Evolutionary conservation across 1,139 yeast genomes (phyloP).

Genomic region (Taphrina pruni): DNA sequence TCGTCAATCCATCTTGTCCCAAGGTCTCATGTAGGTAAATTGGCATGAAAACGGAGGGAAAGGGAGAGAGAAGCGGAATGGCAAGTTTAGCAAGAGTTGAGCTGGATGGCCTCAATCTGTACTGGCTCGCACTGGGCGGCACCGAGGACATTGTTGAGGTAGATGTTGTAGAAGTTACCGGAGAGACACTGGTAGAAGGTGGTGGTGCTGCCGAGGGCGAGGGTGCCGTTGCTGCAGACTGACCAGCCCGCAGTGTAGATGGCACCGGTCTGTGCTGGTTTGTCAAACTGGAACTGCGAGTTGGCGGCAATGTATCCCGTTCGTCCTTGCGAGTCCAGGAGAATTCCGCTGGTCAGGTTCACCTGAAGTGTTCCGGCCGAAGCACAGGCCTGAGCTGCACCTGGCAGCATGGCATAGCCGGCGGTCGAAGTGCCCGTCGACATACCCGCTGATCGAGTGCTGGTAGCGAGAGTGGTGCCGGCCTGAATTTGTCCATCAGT

Average conservation of each 20-base stretch:
- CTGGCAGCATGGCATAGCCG: slow-evolving; percentile 38
- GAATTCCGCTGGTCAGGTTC: slow-evolving; percentile 60
- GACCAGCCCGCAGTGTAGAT: slow-evolving; percentile 88
- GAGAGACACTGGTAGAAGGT: slow-evolving; percentile 80
- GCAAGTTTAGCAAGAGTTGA: slow-evolving; percentile 32
- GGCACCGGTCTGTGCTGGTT: slow-evolving; percentile 90
- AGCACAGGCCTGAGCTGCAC: slow-evolving; percentile 37
- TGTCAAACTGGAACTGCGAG: slow-evolving; percentile 88
- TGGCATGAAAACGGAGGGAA: no score
- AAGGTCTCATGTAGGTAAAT: no score
- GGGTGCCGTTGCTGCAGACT: slow-evolving; percentile 62
- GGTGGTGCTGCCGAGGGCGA: slow-evolving; percentile 70
- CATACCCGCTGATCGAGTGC: slow-evolving; percentile 50
- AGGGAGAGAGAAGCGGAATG: no score
- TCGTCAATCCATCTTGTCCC: no score
- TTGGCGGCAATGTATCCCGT: slow-evolving; percentile 82
- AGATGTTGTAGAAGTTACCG: slow-evolving; percentile 81
- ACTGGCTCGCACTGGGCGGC: slow-evolving; percentile 72
- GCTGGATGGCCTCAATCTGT: slow-evolving; percentile 53
- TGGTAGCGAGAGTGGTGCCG: slow-evolving; percentile 51
- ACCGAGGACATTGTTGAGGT: slow-evolving; percentile 61
- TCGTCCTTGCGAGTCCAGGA: slow-evolving; percentile 70
- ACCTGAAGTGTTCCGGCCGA: slow-evolving; percentile 48
- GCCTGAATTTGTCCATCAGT: slow-evolving; percentile 52
- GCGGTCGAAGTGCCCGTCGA: slow-evolving; percentile 47